A percentile compares a stretch with the other conserved stretches of the same genome.
Evolutionary conservation across 441 rosid species (phyloP).

Genomic region (Brassica hybrid): DNA sequence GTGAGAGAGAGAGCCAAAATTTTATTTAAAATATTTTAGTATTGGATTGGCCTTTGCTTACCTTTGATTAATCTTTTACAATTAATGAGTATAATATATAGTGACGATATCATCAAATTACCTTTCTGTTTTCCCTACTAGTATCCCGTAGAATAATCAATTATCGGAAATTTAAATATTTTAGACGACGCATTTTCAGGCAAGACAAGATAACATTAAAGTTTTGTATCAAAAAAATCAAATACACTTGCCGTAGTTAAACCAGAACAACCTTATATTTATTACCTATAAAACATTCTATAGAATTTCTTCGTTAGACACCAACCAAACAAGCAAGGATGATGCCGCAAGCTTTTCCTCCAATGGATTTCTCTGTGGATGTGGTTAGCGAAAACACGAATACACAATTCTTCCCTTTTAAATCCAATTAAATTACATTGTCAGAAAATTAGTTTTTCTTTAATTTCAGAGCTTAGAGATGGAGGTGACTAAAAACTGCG

Average conservation of each 20-base stretch:
- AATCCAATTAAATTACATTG: background rate
- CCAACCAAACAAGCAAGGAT: background rate
- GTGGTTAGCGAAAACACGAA: constrained; percentile 29
- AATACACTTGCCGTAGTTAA: constrained; percentile 33
- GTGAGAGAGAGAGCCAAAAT: background rate
- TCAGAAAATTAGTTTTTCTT: background rate
- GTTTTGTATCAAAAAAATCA: background rate
- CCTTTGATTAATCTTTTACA: background rate
- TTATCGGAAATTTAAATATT: constrained; percentile 3
- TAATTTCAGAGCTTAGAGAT: constrained; percentile 31
- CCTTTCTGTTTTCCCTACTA: background rate
- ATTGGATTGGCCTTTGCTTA: background rate
- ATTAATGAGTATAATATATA: background rate
- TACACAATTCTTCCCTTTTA: background rate
- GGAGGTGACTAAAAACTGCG: constrained; percentile 44
- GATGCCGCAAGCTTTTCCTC: background rate
- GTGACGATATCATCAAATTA: background rate
- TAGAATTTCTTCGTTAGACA: background rate
- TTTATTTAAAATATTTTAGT: too few species aligned
- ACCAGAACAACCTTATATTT: constrained; percentile 3
- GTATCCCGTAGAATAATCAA: background rate
- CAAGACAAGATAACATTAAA: constrained; percentile 2
- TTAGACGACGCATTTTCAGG: constrained; percentile 7
- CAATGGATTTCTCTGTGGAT: constrained; percentile 26
- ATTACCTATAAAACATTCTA: background rate